Conservation (phyloP, 306 rosid genomes). For the Sicyos edulis region DNA sequence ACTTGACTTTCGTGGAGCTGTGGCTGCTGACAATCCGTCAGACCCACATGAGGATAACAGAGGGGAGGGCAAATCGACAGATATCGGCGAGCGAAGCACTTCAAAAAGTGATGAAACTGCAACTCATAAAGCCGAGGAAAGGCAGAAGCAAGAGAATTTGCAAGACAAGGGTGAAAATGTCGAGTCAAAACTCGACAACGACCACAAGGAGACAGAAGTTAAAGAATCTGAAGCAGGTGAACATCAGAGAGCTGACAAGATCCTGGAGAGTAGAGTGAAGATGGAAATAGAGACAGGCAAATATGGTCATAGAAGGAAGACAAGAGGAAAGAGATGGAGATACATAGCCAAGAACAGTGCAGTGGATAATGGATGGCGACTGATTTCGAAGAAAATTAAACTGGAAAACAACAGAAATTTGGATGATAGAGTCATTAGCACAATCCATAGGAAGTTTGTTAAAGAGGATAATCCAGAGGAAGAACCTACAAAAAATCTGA, state of each 20-base stretch:
- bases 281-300: constrained; percentile 29
- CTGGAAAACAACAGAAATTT: constrained; percentile 26
- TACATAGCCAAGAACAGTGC: constrained; percentile 27
- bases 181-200: constrained; percentile 3
- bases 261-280: background rate
- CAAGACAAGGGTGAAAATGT: background rate
- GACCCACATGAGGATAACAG: constrained; percentile 24
- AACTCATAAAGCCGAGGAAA: constrained; percentile 18
- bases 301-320: constrained; percentile 28
- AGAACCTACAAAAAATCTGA: constrained; percentile 8
- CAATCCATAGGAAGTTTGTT: constrained; percentile 24
- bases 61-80: constrained; percentile 21
- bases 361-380: constrained; percentile 40
- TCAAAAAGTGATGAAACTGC: constrained; percentile 11
- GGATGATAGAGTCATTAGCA: constrained; percentile 21
- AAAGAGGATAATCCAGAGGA: background rate
- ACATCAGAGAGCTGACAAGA: constrained; percentile 6
- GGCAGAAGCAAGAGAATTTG: constrained; percentile 10
- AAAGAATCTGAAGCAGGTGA: constrained; percentile 13
- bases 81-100: constrained; percentile 20
- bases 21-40: constrained; percentile 29
- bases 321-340: constrained; percentile 45
- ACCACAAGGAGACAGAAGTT: background rate
- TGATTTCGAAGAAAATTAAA: background rate
- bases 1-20: constrained; percentile 27